These are phyloP conservation scores for Pinus taeda DNA, from an alignment of 75 land plant genomes.

Conservation along the genomic window DNA sequence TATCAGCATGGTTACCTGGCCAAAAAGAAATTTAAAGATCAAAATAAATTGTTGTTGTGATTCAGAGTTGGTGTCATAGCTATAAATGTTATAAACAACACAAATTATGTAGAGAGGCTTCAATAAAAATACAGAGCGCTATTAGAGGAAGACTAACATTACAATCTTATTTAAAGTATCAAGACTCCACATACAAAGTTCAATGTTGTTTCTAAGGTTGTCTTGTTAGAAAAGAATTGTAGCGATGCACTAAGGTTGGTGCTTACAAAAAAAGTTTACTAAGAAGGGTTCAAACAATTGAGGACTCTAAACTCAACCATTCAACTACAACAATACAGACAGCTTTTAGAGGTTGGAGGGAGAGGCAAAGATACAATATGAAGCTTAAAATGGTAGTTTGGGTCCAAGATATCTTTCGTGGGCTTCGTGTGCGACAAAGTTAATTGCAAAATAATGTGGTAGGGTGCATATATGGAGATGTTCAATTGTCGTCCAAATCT, in stretches of 20 bases:
- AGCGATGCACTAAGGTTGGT: no score
- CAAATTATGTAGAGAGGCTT: slow-evolving; percentile 15
- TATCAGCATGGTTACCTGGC: slow-evolving; percentile 30
- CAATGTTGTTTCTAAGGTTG: slow-evolving; percentile 8
- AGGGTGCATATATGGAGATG: not conserved
- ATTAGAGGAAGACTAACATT: slow-evolving; percentile 21
- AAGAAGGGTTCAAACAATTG: no score
- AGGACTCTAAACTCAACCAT: not conserved
- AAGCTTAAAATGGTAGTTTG: slow-evolving; percentile 6
- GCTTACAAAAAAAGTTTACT: no score
- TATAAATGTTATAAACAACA: slow-evolving; percentile 12
- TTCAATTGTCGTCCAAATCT: not conserved
- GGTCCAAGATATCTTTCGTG: not conserved
- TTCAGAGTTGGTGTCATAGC: slow-evolving; percentile 38
- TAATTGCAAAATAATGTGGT: not conserved
- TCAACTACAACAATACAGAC: slow-evolving; percentile 26
- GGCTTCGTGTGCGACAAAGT: not conserved
- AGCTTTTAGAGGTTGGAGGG: slow-evolving; percentile 25
- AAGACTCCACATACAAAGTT: slow-evolving; percentile 2
- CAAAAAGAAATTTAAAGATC: slow-evolving; percentile 18
- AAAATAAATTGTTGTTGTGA: slow-evolving; percentile 21
- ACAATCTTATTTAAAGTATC: slow-evolving; percentile 5
- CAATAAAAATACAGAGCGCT: slow-evolving; percentile 42
- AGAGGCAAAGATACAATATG: slow-evolving; percentile 14
- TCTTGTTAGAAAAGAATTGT: not conserved